Evolutionary conservation across 2,329 filamentous ascomycete genomes (phyloP), one percentile per base, ranked within the genome.

Genomic region (Phialophora verrucosa): DNA sequence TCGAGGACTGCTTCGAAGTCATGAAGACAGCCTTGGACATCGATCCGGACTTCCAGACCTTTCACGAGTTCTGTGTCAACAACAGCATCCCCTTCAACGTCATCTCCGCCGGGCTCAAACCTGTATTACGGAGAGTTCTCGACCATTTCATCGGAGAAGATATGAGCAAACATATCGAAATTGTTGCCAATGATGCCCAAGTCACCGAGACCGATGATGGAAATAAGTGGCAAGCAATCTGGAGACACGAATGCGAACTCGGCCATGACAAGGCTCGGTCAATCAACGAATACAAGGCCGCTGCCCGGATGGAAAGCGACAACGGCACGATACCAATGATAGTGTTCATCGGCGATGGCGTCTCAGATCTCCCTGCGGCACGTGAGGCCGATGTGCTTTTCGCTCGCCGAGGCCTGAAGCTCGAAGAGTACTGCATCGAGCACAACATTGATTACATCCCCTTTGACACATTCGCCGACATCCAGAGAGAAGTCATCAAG

Each of bases 281-380:
- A 3, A 86, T 91, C 64, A 83, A 84, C 53, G 86, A 89, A 73
- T 87, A 85, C 53, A 83, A 87, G n/a, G 77, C 76, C 7, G 76
- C 80, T 23, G 87, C 86, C 0, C 79, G 84, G 68, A 75, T 85
- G 4, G 78, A 83, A 56, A 84, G 83, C 66, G 84, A 85, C 17
- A 85, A 89, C 65, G 87, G 85, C 63, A 85, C 86, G 2, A 83
- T 90, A 55, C 88, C 88, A 0, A 79, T 90, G 59, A 88, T 90
- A 70, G 80, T 90, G 60, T 91, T 90, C 78, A 89, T 90, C 70
- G 88, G 88, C 57, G 88, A 90, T 73, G 88, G 88, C 25, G 87
- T 90, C 5, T 89, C 86, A 0, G 88, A 90, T 73, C 81, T 90
- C 1, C 83, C 88, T 0, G 88, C 88, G 2, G 88, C 88, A 0